Evolutionary conservation across 2,329 filamentous ascomycete species (phyloP), one percentile per base, ranked within the genome.

Genomic region (Didymella sp.): DNA sequence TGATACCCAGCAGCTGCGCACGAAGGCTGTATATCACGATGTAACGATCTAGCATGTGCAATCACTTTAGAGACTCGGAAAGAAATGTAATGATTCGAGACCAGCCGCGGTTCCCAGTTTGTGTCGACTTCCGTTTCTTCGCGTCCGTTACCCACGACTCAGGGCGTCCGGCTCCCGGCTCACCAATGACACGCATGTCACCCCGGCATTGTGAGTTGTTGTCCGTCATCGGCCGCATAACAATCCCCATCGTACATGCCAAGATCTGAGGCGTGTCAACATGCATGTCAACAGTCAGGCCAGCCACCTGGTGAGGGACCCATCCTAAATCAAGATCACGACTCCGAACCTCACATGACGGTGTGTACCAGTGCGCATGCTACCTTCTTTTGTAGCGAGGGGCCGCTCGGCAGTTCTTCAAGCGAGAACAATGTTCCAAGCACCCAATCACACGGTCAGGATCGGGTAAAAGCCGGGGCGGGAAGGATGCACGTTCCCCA

Each of bases 401-500:
- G 25, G 46, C 46, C 31, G 42, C 37, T 56, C 41, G 53, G 53
- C 42, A 51, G 35, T 51, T 56, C 31, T 22, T 33, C 11, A 21
- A 6, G 28, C 33, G 25, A 25, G 33, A 28, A 24, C 2, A 11
- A 8, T 13, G n/a, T 9, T 30, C 41, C 46, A 27, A 45, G 21
- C 17, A 13, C 3, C 53, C 53, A 56, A 56, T 56, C 47, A 56
- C 19, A 27, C 6, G 24, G 9, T 11, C 5, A 21, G 25, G 21
- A 9, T 28, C 47, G 53, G 47, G 17, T 47, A 56, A 51, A 25
- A 21, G 3, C 17, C 53, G 53, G 53, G 24, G 47, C 22, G 47
- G 33, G 28, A 42, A 47, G 31, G 46, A 51, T 43, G 53, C 53
- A 47, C 41, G 53, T 41, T 47, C 53, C 53, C 53, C 53, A 51